phyloP scores from a whole-genome alignment of 164 flowering plant genomes.

The Magnolia officinalis region DNA sequence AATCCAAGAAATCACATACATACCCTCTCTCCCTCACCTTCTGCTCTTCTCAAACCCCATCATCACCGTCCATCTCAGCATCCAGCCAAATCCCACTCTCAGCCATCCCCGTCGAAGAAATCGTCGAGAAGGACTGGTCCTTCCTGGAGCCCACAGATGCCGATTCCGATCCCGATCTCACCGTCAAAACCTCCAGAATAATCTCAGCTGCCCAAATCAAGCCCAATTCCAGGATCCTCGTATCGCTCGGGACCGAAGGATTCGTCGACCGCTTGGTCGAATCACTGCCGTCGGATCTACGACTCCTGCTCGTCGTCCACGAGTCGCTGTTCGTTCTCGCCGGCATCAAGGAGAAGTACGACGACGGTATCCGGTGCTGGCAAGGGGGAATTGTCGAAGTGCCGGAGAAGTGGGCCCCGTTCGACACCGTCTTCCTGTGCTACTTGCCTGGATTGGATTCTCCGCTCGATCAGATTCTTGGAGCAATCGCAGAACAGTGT shows the following conservation, averaged over 20 bases:
- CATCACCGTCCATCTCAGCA: not conserved
- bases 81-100: slow-evolving; percentile 10
- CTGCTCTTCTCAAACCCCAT: not conserved
- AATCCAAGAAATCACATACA: not conserved
- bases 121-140: slow-evolving; percentile 83
- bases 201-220: slow-evolving; percentile 53
- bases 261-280: slow-evolving; percentile 65
- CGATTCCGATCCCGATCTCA: slow-evolving; percentile 26
- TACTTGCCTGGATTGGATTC: slow-evolving; percentile 75
- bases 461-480: slow-evolving; percentile 48
- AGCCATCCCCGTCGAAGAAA: slow-evolving; percentile 52
- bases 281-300: slow-evolving; percentile 23
- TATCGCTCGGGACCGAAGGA: slow-evolving; percentile 57
- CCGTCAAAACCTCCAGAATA: slow-evolving; percentile 36
- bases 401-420: slow-evolving; percentile 77
- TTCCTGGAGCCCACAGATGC: slow-evolving; percentile 56
- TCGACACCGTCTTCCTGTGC: slow-evolving; percentile 77
- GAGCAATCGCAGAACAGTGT: slow-evolving; percentile 45
- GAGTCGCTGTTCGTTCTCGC: slow-evolving; percentile 77
- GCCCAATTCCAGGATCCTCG: slow-evolving; percentile 57
- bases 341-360: slow-evolving; percentile 71
- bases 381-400: slow-evolving; percentile 70
- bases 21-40: not conserved
- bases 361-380: slow-evolving; percentile 84
- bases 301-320: slow-evolving; percentile 71